Evolutionary conservation across 345 rosid genomes (phyloP), one percentile per base, ranked within the genome.

Genomic region (Hibiscus tridactylites): DNA sequence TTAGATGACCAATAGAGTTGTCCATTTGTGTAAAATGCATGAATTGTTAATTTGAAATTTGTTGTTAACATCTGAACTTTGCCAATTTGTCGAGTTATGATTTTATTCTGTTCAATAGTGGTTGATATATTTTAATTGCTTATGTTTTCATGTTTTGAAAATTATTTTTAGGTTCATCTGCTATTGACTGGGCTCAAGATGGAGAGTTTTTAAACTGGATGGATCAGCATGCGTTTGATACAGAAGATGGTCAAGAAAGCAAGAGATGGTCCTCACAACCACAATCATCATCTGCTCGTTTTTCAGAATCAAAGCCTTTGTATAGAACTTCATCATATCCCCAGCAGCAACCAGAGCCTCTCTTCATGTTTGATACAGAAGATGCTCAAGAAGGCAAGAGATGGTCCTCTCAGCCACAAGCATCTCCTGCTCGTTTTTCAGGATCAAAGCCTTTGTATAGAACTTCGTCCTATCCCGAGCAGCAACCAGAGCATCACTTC

Each of bases 311-410:
- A 24, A 92, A 83, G 56, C 90, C 92, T 71, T 74, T 95, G 81
- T 79, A 85, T 81, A 88, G 98, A 80, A 83, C 98, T 33, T 90
- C 98, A 15, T 88, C 99, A 0, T 92, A 95, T 76, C 97, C 99
- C 26, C 85, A 82, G 70, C 81, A 88, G 80, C 96, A 80, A 79
- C 83, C 77, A 1, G 96, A 82, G 73, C 88, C 78, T 10, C 96
- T n/a, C 13, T 44, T 44, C 47, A 79, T 85, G 69, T 49, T 81
- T 66, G 91, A 88, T 64, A 26, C 50, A 3, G 99, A 88, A 80
- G 85, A 77, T 75, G 54, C 50, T 49, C 87, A 87, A 61, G 98
- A 92, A 74, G 78, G 80, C 71, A 92, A 87, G 81, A 86, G 81
- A 78, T 95, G 97, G 99, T 83, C 92, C 24, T 91, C 97, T 7